Base-by-base conservation (phyloP, 2,329 filamentous ascomycete genomes). In the Aspergillus melleus region DNA sequence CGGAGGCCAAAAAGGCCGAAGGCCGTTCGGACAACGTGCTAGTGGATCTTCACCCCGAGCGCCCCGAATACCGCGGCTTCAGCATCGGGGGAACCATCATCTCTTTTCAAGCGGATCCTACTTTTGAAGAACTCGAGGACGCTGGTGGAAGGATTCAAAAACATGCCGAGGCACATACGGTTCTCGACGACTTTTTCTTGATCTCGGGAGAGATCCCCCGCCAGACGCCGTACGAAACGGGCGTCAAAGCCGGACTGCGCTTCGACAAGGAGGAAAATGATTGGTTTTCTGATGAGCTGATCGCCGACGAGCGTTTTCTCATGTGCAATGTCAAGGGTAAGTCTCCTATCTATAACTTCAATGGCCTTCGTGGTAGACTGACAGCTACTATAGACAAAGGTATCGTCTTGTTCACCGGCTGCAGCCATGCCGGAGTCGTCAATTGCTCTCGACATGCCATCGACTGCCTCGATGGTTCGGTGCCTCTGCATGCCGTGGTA, bases 341-440 rank as follows among this genome's bases (percentile, higher is more conserved):
- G 63, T 19, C 32, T 20, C 10, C 30, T 39, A 36, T 32, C 26
- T 26, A 30, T 6, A 10, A 9, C n/a, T 8, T 1, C 11, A 19
- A 42, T 36, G 4, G 19, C 51, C 12, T 1, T 22, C 55, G 36
- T 16, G 12, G 12, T 30, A 26, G 16, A 12, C 29, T 42, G 3
- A 30, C 57, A 53, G 24, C 30, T 14, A 11, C 46, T 30, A 2
- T 55, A 82, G 81, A 72, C 12, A 81, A 80, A 61, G 83, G 83
- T 0, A 74, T 85, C 2, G 80, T 86, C 2, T 73, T 85, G 20
- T 83, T 86, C 66, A 84, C 83, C 0, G 83, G 83, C 11, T 86
- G 83, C 71, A 83, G 80, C 63, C 83, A 86, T 58, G 81, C 83
- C 0, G 83, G 83, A 0, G 79, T 85, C 8, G 79, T 85, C 55